Evolutionary conservation across 139 green algal species (phyloP), one percentile per base, ranked within the genome.

Genomic region (Picochlorum sp.): DNA sequence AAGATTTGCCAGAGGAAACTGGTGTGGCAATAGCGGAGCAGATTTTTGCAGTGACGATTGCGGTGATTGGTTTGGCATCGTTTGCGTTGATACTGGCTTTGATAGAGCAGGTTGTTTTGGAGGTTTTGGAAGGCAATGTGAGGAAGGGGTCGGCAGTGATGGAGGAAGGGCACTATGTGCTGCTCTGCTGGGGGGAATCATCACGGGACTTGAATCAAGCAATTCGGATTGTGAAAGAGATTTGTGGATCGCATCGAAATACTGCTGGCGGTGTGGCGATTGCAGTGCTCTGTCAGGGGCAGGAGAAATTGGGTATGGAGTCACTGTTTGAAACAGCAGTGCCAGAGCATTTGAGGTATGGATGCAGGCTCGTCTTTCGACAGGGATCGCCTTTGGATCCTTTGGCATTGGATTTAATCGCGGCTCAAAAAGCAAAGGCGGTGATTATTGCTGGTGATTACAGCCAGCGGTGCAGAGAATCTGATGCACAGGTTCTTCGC

Each of bases 51-150:
- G 63, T 69, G 7, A 20, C 16, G 14, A 47, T 50, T 20, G 63
- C 63, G 10, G 63, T 71, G 2, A 28, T 80, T 4, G 84, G 84
- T 0, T 62, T 90, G 23, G 75, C 67, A 0, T 62, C 49, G 1
- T 89, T 90, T 71, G 84, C 84, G 0, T 64, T 90, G 20, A 74
- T 87, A 49, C 69, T 90, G 58, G 82, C 84, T 1, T 71, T 90
- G 10, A 82, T 69, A 14, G 63, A 65, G 18, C 49, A 73, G 28
- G 69, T 71, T 58, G 34, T 64, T 23, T 38, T 79, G 58, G 73
- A 83, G 56, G 34, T 62, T 13, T 62, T 78, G 5, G 58, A 73
- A 18, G 34, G 37, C 2, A 83, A 83, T 41, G 77, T 83, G 37
- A 46, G 38, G 18, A 37, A 24, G 3, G 77, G 77, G 52, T 74